Evolutionary conservation across 163 green algal species (phyloP).

Genomic region (Chlorella variabilis): DNA sequence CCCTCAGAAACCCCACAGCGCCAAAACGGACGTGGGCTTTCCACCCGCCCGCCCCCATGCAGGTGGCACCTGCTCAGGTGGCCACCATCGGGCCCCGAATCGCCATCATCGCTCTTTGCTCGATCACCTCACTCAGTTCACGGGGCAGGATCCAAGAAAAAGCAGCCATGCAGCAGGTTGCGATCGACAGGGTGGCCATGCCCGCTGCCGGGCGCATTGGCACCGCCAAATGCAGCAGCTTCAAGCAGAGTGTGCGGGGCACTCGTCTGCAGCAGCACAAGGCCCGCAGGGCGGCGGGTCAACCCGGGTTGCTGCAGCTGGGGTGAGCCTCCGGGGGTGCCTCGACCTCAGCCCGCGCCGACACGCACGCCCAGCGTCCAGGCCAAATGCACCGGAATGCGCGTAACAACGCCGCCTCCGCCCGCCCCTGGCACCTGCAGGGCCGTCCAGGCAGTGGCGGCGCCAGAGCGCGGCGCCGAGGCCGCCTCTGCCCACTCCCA

Average conservation of each 20-base stretch:
- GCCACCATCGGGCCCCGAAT: too few species aligned
- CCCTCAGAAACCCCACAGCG: too few species aligned
- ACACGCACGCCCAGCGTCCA: neutral
- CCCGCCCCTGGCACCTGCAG: too few species aligned
- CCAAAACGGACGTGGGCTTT: too few species aligned
- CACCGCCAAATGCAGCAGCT: neutral
- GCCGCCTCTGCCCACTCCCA: neutral
- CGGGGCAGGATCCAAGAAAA: too few species aligned
- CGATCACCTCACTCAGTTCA: too few species aligned
- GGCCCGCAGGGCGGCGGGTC: neutral
- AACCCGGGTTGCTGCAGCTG: constrained; percentile 22
- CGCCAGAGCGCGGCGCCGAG: neutral
- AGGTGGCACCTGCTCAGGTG: too few species aligned
- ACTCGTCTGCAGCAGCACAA: constrained; percentile 3
- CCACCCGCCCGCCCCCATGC: too few species aligned
- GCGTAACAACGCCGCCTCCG: too few species aligned
- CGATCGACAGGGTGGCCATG: neutral
- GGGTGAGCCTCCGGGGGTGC: constrained; percentile 7
- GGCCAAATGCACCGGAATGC: neutral
- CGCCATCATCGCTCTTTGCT: too few species aligned
- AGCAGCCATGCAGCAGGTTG: neutral
- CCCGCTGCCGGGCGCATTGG: neutral
- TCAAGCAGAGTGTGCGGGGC: constrained; percentile 21
- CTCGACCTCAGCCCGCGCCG: neutral
- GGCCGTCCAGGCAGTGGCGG: constrained; percentile 12